Conservation (phyloP, 306 rosid species). For the Sicyos baderoa region DNA sequence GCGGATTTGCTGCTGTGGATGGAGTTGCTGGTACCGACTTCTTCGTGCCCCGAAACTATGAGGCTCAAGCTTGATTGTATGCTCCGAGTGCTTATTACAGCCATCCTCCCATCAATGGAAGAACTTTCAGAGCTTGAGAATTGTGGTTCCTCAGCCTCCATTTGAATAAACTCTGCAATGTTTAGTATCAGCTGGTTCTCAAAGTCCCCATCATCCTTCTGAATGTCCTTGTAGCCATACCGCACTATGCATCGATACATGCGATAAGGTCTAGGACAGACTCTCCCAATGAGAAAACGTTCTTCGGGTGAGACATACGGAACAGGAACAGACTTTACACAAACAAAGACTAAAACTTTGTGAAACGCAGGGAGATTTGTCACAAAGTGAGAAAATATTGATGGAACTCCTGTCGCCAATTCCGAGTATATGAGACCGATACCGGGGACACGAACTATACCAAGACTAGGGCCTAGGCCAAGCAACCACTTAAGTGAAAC, state of each 20-base stretch:
- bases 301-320: constrained; percentile 80
- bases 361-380: constrained; percentile 91
- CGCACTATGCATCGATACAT: constrained; percentile 81
- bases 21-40: constrained; percentile 30
- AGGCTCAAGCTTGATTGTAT: constrained; percentile 38
- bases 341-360: constrained; percentile 68
- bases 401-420: constrained; percentile 73
- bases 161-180: constrained; percentile 72
- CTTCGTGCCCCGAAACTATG: constrained; percentile 41
- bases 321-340: constrained; percentile 79
- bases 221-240: constrained; percentile 82
- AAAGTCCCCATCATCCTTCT: constrained; percentile 67
- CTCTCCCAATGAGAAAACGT: constrained; percentile 72
- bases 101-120: constrained; percentile 74
- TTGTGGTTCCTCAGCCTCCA: constrained; percentile 74
- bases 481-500: constrained; percentile 80
- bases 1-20: constrained; percentile 54
- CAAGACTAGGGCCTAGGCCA: constrained; percentile 80
- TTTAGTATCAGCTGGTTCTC: constrained; percentile 75
- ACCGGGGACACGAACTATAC: constrained; percentile 87
- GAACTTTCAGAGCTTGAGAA: constrained; percentile 45
- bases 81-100: constrained; percentile 57
- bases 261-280: constrained; percentile 70
- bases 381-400: constrained; percentile 84
- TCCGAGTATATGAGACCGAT: constrained; percentile 82